phyloP scores from a whole-genome alignment of 192 early-diverging fungal genomes.

The Kickxella alabastrina region DNA sequence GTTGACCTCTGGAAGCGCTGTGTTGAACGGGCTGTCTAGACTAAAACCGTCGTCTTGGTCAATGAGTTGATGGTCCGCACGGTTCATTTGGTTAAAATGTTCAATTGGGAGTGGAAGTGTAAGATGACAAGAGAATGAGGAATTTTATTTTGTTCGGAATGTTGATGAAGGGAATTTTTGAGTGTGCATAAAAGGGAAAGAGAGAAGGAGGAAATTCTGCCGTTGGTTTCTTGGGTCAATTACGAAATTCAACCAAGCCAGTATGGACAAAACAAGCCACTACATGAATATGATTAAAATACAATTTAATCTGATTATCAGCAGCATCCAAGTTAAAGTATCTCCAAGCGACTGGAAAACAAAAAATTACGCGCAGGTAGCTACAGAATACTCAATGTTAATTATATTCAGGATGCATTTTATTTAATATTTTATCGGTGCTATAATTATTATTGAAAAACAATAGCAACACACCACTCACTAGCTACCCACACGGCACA shows the following conservation, averaged over 20 bases:
- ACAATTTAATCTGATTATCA: no score
- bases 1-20: neutral
- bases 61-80: constrained; percentile 37
- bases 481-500: no score
- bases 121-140: neutral
- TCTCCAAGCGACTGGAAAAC: no score
- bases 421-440: no score
- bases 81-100: constrained; percentile 21
- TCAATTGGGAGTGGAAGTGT: neutral
- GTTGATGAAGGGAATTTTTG: neutral
- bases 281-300: no score
- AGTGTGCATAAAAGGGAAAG: neutral
- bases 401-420: no score
- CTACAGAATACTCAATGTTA: no score
- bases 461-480: no score
- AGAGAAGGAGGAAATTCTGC: neutral
- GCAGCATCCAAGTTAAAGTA: no score
- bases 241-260: neutral
- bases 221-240: neutral
- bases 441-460: no score
- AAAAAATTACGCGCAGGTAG: no score
- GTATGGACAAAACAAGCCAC: neutral
- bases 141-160: no score
- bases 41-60: constrained; percentile 45
- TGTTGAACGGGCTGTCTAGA: constrained; percentile 29